A percentile compares a stretch with the other conserved stretches of the same genome.
Conservation (phyloP, 192 early-diverging fungal genomes). For the Gaertneriomyces sp. region DNA sequence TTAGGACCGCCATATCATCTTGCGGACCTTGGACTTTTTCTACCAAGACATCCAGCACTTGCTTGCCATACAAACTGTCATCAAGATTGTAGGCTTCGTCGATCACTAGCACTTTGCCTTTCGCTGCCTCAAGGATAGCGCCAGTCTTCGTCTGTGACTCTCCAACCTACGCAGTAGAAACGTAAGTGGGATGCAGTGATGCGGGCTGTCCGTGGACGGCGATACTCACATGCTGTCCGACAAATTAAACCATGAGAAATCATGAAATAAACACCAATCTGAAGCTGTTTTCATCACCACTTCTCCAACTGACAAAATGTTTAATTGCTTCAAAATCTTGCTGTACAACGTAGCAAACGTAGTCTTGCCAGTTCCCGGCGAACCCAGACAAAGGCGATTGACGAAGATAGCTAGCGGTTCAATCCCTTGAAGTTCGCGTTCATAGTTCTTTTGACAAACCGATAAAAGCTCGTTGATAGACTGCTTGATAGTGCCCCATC, state of each 20-base stretch:
- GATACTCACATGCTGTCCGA: slow-evolving; percentile 4
- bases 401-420: slow-evolving; percentile 26
- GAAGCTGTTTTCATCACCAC: slow-evolving; percentile 25
- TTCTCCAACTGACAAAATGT: slow-evolving; percentile 26
- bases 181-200: too few species aligned
- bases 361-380: slow-evolving; percentile 31
- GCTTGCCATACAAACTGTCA: slow-evolving; percentile 36
- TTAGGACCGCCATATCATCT: slow-evolving; percentile 37
- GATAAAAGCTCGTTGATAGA: slow-evolving; percentile 27
- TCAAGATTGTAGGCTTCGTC: slow-evolving; percentile 38
- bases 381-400: slow-evolving; percentile 31
- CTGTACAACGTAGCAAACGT: slow-evolving; percentile 27
- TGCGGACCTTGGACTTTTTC: slow-evolving; percentile 40
- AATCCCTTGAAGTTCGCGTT: slow-evolving; percentile 31
- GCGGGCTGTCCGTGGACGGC: too few species aligned
- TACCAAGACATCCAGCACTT: slow-evolving; percentile 36
- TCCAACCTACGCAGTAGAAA: slow-evolving; percentile 4
- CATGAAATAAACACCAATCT: too few species aligned
- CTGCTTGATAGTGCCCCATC: slow-evolving; percentile 33
- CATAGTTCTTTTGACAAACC: slow-evolving; percentile 34
- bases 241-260: too few species aligned
- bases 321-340: slow-evolving; percentile 29
- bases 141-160: slow-evolving; percentile 31
- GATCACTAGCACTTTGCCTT: slow-evolving; percentile 30
- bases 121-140: slow-evolving; percentile 27